Evolutionary conservation across 768 basidiomycete genomes (phyloP).

Genomic region (Flagelloscypha sp.): DNA sequence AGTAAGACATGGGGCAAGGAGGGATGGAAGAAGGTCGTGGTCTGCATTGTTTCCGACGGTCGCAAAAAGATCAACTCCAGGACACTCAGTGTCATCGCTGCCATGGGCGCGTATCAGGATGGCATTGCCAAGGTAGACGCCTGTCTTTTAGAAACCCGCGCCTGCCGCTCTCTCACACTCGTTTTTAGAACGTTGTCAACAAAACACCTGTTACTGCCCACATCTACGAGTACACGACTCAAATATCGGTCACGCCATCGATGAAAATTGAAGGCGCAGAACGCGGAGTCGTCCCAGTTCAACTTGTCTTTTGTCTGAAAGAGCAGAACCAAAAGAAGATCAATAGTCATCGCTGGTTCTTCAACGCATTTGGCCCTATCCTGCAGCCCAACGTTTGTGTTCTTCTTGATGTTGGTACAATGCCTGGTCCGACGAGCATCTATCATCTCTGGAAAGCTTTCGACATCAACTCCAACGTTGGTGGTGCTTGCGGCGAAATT

Average conservation of each 20-base stretch:
- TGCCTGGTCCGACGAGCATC: constrained; percentile 81
- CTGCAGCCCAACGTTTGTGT: constrained; percentile 90
- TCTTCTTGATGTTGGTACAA: constrained; percentile 79
- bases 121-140: constrained; percentile 73
- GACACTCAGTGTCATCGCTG: constrained; percentile 79
- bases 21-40: constrained; percentile 97
- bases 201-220: constrained; percentile 80
- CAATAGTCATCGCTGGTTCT: constrained; percentile 93
- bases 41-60: constrained; percentile 87
- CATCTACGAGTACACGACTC: constrained; percentile 91
- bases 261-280: constrained; percentile 78
- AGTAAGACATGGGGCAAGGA: constrained; percentile 96
- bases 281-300: constrained; percentile 78
- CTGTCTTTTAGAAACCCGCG: neutral
- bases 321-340: constrained; percentile 96
- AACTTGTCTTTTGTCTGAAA: constrained; percentile 87
- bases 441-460: constrained; percentile 96
- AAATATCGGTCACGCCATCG: constrained; percentile 77
- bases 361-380: constrained; percentile 79
- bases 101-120: constrained; percentile 93
- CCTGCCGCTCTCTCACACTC: constrained; percentile 2
- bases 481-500: constrained; percentile 94
- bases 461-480: constrained; percentile 84
- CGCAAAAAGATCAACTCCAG: constrained; percentile 77
- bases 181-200: constrained; percentile 59